phyloP scores from a whole-genome alignment of 2,329 filamentous ascomycete genomes.

The Aspergillus felis region DNA sequence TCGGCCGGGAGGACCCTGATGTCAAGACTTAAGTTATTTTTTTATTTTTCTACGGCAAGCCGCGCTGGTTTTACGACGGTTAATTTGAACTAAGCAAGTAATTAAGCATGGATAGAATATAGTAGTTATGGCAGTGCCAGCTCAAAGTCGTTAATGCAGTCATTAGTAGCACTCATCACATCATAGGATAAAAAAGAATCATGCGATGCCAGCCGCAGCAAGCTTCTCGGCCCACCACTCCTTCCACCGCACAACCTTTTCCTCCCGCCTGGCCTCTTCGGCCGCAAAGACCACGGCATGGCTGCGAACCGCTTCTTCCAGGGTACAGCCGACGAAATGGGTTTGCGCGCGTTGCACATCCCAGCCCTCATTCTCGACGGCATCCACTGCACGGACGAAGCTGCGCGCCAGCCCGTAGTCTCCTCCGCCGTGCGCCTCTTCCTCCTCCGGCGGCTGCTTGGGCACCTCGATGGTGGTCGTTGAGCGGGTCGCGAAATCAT shows the following conservation, averaged over 20 bases:
- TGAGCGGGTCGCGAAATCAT: constrained; percentile 63
- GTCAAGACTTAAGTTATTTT: constrained; percentile 72
- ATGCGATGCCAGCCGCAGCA: constrained; percentile 2
- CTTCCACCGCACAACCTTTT: constrained; percentile 69
- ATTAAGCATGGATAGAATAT: background rate
- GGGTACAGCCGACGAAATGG: constrained; percentile 71
- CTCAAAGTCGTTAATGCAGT: background rate
- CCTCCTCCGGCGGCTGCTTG: constrained; percentile 54
- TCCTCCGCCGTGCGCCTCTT: constrained; percentile 65
- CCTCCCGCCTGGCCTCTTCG: constrained; percentile 72
- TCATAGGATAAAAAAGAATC: background rate
- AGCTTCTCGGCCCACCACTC: constrained; percentile 68
- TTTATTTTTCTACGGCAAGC: background rate
- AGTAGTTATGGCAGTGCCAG: background rate
- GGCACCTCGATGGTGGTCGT: constrained; percentile 57
- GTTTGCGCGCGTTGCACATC: constrained; percentile 67
- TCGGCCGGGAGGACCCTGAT: constrained; percentile 88
- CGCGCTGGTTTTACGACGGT: background rate
- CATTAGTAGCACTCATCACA: constrained; percentile 2
- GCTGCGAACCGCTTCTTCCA: constrained; percentile 83
- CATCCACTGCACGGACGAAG: constrained; percentile 77
- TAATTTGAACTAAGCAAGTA: background rate
- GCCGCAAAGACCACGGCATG: constrained; percentile 93
- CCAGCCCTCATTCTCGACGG: constrained; percentile 68
- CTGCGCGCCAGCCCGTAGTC: constrained; percentile 75